Base-by-base conservation (phyloP, 768 basidiomycete species). In the Glaciozyma antarctica region DNA sequence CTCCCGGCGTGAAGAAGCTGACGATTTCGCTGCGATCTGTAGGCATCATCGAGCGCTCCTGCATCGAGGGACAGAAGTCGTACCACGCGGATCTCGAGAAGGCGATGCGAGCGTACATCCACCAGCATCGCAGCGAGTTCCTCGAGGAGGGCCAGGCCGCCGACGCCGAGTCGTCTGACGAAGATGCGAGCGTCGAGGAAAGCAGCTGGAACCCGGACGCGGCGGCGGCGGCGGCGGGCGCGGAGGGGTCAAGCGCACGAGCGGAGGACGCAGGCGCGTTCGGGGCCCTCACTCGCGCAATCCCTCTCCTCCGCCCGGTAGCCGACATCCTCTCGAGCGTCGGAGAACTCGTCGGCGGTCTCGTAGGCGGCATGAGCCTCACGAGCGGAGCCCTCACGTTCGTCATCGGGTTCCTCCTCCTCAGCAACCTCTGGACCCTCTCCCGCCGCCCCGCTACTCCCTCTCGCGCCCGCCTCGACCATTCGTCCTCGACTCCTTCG, bases 11-110 rank as follows among this genome's bases (percentile, higher is more conserved):
- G 22, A 9, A 9, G 6, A 7, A 22, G 49, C 62, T 70, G 15
- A 24, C 60, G 5, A 2, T n/a, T 22, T 1, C 12, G 9, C 53
- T 19, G 21, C 15, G 7, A n/a, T 3, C 38, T 41, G 44, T 72
- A 94, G 93, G 90, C 61, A 88, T 99, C 71, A 97, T 98, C 69
- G 93, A 97, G 75, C 85, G 83, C 67, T 90, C 88, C 1, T 86
- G 85, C 16, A 85, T 97, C 43, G 91, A 94, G 19, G 94, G 94
- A 7, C 94, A 98, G 74, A 92, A 86, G 76, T 79, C 81, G 41
- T 94, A 91, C 73, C 90, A 95, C 75, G 74, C 75, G 13, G 91
- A 90, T 52, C 81, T 97, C 13, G 90, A 92, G 70, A 82, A 80
- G 70, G 85, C 85, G 5, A 93, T 98, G 86, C 83, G 90, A 47